A percentile compares a stretch with the other conserved stretches of the same genome.
phyloP scores from a whole-genome alignment of 2,329 filamentous ascomycete species.

The Pseudogymnoascus sp. region DNA sequence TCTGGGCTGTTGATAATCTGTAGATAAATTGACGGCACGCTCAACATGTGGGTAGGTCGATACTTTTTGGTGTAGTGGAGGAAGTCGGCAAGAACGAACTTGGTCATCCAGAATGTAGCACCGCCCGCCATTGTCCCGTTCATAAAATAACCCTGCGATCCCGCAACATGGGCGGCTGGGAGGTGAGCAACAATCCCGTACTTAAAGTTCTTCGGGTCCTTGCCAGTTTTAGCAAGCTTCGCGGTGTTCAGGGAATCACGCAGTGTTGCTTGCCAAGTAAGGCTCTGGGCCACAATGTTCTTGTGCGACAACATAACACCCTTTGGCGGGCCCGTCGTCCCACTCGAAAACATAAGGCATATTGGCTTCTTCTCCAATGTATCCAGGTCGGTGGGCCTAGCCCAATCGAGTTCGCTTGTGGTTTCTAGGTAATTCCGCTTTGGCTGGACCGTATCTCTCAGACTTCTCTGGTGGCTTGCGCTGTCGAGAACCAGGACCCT shows the following conservation, averaged over 20 bases:
- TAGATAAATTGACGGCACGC: conserved; percentile 52
- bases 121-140: not conserved
- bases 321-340: conserved; percentile 76
- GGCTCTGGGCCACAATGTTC: conserved; percentile 58
- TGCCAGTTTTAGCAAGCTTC: not conserved
- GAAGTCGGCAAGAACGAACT: conserved; percentile 48
- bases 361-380: conserved; percentile 46
- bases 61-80: conserved; percentile 42
- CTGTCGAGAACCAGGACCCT: conserved; percentile 57
- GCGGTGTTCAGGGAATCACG: not conserved
- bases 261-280: conserved; percentile 18
- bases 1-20: conserved; percentile 47
- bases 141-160: conserved; percentile 35
- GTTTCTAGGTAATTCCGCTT: conserved; percentile 36
- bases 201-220: not conserved
- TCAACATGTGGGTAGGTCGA: conserved; percentile 45
- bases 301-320: conserved; percentile 77
- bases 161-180: conserved; percentile 53
- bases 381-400: conserved; percentile 52
- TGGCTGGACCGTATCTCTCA: conserved; percentile 34
- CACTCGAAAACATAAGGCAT: conserved; percentile 68
- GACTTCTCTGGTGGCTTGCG: conserved; percentile 34
- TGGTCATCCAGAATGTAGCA: conserved; percentile 50
- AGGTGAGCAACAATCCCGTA: not conserved
- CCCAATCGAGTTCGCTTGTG: conserved; percentile 43